A percentile compares a stretch with the other conserved stretches of the same genome.
Evolutionary conservation across 2,329 filamentous ascomycete genomes (phyloP).

Genomic region (Alternaria solani): DNA sequence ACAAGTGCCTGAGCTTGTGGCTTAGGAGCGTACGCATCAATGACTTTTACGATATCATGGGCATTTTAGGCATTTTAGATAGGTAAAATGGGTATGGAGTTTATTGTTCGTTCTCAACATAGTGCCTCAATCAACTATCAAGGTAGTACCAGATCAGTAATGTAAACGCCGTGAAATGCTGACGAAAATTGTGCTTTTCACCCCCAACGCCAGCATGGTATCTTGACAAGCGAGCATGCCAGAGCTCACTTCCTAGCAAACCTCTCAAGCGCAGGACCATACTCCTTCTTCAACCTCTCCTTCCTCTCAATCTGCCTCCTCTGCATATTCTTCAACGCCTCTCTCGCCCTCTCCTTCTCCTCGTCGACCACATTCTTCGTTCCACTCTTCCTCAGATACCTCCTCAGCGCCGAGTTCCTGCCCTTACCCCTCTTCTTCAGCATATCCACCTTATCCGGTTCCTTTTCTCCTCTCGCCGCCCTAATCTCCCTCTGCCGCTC

Average conservation of each 20-base stretch:
- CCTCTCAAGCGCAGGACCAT: constrained; percentile 85
- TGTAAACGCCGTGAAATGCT: constrained; percentile 25
- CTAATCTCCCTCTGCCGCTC: constrained; percentile 75
- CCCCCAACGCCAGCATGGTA: background rate
- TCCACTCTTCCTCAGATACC: constrained; percentile 90
- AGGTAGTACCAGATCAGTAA: background rate
- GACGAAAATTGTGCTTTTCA: background rate
- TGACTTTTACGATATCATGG: constrained; percentile 25
- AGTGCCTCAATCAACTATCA: background rate
- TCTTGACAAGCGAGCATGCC: constrained; percentile 6
- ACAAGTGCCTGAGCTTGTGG: background rate
- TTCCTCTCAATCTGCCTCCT: constrained; percentile 38
- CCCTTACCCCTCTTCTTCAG: constrained; percentile 82
- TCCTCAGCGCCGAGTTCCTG: constrained; percentile 86
- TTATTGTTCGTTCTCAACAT: background rate
- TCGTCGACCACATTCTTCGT: constrained; percentile 96
- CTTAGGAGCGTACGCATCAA: constrained; percentile 1
- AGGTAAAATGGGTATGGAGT: constrained; percentile 29
- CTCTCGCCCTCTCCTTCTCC: constrained; percentile 85
- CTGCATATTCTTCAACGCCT: constrained; percentile 68
- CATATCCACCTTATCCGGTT: constrained; percentile 65
- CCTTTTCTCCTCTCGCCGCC: constrained; percentile 75
- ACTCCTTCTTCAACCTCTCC: constrained; percentile 68
- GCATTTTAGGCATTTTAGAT: constrained; percentile 24
- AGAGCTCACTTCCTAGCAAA: constrained; percentile 72